Conservation (phyloP, 78 protist species). For the Dictyostelium intermedium region DNA sequence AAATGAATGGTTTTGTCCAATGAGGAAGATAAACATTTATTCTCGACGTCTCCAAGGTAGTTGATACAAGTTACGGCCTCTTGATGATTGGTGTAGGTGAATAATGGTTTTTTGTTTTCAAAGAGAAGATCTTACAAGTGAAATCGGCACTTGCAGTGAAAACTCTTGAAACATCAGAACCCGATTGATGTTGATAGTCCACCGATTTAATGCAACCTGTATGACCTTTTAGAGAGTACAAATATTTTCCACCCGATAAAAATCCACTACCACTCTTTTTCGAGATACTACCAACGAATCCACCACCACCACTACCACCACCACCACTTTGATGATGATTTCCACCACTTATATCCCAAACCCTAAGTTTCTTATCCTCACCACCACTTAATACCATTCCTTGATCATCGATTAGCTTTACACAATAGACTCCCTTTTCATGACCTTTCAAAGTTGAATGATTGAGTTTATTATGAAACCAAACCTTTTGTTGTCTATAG, state of each 20-base stretch:
- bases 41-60: slow-evolving; percentile 46
- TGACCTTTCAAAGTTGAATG: slow-evolving; percentile 54
- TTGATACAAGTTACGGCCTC: slow-evolving; percentile 48
- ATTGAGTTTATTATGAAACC: slow-evolving; percentile 27
- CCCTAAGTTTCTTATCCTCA: slow-evolving; percentile 48
- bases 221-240: slow-evolving; percentile 42
- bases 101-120: slow-evolving; percentile 24
- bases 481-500: slow-evolving; percentile 5
- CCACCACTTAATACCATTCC: not conserved
- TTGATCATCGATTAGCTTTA: not conserved
- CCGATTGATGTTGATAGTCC: not conserved
- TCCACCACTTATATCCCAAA: slow-evolving; percentile 26
- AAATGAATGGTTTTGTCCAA: slow-evolving; percentile 21
- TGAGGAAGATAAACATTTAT: slow-evolving; percentile 9
- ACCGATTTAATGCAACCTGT: not conserved
- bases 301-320: not conserved
- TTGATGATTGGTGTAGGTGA: slow-evolving; percentile 5
- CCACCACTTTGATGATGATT: not conserved
- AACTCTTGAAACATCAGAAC: slow-evolving; percentile 4
- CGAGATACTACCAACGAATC: not conserved
- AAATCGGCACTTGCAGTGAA: slow-evolving; percentile 29
- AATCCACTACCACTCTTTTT: not conserved
- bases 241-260: not conserved
- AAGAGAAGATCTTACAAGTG: not conserved
- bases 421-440: slow-evolving; percentile 13